phyloP scores from a whole-genome alignment of 768 basidiomycete species.

The Leucosporidium scottii region DNA sequence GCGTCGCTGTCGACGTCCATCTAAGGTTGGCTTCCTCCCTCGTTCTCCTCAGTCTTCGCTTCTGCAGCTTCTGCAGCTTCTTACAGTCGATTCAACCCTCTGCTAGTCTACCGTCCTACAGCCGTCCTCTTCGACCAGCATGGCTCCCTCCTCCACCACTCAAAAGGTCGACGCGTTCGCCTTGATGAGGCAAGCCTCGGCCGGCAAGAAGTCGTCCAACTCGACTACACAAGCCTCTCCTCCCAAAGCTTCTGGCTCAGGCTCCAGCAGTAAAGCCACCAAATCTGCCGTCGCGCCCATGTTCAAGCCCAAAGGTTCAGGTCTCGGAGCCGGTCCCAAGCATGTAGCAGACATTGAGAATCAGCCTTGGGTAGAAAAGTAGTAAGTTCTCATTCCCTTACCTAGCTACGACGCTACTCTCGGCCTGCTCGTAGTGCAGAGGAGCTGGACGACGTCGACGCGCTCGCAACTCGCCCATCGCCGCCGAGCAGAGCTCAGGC shows the following conservation, averaged over 20 bases:
- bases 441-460: too few relatives aligned
- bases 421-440: neutral
- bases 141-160: too few relatives aligned
- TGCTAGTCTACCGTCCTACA: too few relatives aligned
- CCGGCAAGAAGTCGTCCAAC: too few relatives aligned
- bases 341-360: constrained; percentile 45
- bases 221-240: too few relatives aligned
- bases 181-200: constrained; percentile 5
- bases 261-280: neutral
- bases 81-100: too few relatives aligned
- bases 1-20: too few relatives aligned
- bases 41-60: too few relatives aligned
- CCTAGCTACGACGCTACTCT: neutral
- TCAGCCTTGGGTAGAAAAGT: constrained; percentile 98
- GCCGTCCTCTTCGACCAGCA: too few relatives aligned
- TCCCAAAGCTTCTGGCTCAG: neutral
- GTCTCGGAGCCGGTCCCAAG: constrained; percentile 37
- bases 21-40: too few relatives aligned
- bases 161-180: constrained; percentile 23
- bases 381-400: constrained; percentile 52
- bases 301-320: constrained; percentile 22
- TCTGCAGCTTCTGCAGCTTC: too few relatives aligned
- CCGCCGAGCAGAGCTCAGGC: neutral
- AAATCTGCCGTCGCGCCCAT: neutral
- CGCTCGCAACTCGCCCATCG: neutral